Conservation (phyloP, 805 yeast species). For the Komagataella kurtzmanii region DNA sequence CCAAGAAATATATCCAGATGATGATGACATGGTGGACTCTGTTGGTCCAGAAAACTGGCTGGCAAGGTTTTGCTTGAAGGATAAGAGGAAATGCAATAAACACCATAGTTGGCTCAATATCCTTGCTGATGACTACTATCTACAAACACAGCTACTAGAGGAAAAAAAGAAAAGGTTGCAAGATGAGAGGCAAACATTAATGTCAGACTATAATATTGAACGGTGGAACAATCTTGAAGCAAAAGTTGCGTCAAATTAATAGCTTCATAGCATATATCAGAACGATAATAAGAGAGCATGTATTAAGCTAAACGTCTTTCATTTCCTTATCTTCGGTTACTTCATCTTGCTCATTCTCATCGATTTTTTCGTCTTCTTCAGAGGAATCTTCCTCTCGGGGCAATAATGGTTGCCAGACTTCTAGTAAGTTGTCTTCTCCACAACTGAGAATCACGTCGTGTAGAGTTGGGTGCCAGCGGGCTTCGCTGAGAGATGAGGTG, state of each 20-base stretch:
- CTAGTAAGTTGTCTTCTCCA: conserved; percentile 65
- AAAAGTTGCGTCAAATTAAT: not conserved
- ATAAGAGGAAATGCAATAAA: conserved; percentile 39
- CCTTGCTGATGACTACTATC: conserved; percentile 20
- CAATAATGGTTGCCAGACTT: conserved; percentile 54
- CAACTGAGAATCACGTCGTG: conserved; percentile 49
- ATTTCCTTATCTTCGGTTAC: conserved; percentile 7
- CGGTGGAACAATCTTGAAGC: conserved; percentile 15
- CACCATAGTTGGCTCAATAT: conserved; percentile 26
- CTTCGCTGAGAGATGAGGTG: conserved; percentile 51
- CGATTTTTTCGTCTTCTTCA: conserved; percentile 22
- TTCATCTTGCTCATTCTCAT: conserved; percentile 26
- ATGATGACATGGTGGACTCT: conserved; percentile 4
- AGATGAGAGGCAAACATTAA: conserved; percentile 14
- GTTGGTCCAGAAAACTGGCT: conserved; percentile 6
- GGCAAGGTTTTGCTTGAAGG: conserved; percentile 30
- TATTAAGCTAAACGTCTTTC: not conserved
- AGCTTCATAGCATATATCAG: not conserved
- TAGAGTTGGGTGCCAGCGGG: conserved; percentile 52
- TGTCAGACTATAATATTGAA: conserved; percentile 23
- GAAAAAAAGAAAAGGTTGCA: conserved; percentile 6
- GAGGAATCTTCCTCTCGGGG: conserved; percentile 17
- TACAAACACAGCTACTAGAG: conserved; percentile 16
- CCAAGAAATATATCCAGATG: conserved; percentile 1
- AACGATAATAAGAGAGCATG: not conserved